These are phyloP conservation scores for Aspergillus sp. DNA, from an alignment of 2,329 filamentous ascomycete species.

Conservation along the genomic window DNA sequence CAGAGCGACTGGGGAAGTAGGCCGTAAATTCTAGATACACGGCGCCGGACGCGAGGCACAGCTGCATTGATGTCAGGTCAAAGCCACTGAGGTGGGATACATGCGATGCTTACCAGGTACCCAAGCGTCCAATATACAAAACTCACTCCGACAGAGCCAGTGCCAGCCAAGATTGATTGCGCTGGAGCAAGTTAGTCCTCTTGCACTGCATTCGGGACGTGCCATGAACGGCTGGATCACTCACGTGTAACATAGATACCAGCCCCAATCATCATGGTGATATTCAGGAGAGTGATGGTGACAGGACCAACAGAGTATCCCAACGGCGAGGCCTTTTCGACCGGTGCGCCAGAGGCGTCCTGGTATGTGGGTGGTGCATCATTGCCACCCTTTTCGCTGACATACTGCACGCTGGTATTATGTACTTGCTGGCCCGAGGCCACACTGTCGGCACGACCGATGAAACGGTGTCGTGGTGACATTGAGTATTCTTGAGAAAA, in stretches of 20 bases:
- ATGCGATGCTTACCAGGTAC: conserved; percentile 51
- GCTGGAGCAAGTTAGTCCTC: conserved; percentile 42
- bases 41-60: conserved; percentile 1
- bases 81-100: too few relatives aligned
- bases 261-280: conserved; percentile 67
- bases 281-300: conserved; percentile 64
- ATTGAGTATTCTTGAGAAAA: not conserved
- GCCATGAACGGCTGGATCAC: conserved; percentile 29
- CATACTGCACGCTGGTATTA: conserved; percentile 18
- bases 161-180: conserved; percentile 57
- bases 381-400: conserved; percentile 42
- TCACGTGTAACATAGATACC: conserved; percentile 68
- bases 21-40: conserved; percentile 68
- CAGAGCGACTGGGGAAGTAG: conserved; percentile 69
- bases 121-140: conserved; percentile 70
- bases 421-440: not conserved
- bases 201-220: too few relatives aligned
- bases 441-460: not conserved
- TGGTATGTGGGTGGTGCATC: conserved; percentile 59
- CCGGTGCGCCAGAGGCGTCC: conserved; percentile 65
- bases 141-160: conserved; percentile 65
- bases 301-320: conserved; percentile 62
- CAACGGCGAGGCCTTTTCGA: conserved; percentile 62
- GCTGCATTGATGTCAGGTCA: conserved; percentile 43
- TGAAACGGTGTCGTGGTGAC: not conserved